Conservation (phyloP, 106 monocot species). For the Acorus calamus region DNA sequence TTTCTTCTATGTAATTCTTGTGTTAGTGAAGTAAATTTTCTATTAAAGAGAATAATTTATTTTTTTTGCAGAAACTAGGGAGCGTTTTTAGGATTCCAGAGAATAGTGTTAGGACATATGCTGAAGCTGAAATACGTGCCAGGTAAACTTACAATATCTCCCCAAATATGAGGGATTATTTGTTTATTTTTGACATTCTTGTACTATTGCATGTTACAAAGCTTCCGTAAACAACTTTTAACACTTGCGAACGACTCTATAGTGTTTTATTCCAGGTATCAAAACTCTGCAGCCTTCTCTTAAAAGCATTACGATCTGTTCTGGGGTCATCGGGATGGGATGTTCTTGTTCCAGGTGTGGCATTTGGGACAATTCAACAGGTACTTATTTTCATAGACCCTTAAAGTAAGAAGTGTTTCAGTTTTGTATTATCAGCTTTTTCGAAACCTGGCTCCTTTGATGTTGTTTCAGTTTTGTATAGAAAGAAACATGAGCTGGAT, state of each 20-base stretch:
- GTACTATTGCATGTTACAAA: not conserved
- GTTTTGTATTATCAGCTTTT: too few relatives aligned
- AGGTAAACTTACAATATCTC: slow-evolving; percentile 31
- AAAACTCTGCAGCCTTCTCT: slow-evolving; percentile 65
- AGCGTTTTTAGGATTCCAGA: slow-evolving; percentile 74
- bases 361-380: slow-evolving; percentile 66
- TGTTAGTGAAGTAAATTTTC: too few relatives aligned
- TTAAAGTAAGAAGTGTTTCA: too few relatives aligned
- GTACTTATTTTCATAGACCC: slow-evolving; percentile 5
- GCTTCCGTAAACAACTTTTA: not conserved
- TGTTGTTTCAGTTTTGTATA: too few relatives aligned
- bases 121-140: slow-evolving; percentile 98
- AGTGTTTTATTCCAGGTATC: slow-evolving; percentile 96
- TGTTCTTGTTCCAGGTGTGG: slow-evolving; percentile 82
- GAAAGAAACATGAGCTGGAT: too few relatives aligned
- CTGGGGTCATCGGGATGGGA: slow-evolving; percentile 81
- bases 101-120: slow-evolving; percentile 78
- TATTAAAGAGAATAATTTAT: too few relatives aligned
- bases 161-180: not conserved
- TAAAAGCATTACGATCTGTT: slow-evolving; percentile 48
- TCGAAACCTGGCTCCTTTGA: too few relatives aligned
- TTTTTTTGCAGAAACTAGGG: slow-evolving; percentile 54
- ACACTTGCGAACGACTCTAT: slow-evolving; percentile 12
- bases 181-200: not conserved
- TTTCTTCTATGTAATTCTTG: too few relatives aligned